Percentiles rank a stretch among this genome's conserved stretches.
phyloP scores from a whole-genome alignment of 1,284 basidiomycete species.

The Heimioporus punctisporus region DNA sequence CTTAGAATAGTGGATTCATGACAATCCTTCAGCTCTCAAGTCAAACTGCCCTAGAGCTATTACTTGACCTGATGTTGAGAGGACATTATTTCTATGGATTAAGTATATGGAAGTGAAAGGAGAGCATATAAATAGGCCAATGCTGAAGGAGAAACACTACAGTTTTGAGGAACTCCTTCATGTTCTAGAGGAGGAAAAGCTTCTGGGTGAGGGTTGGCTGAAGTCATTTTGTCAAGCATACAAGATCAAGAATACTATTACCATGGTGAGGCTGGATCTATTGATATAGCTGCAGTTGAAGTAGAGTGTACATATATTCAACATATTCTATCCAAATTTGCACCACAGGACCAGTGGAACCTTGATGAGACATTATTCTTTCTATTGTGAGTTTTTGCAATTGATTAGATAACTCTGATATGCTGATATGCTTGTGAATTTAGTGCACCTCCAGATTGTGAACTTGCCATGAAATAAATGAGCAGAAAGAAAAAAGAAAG shows the following conservation, averaged over 20 bases:
- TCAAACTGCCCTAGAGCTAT: neutral
- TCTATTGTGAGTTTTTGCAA: no score
- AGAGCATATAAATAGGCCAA: neutral
- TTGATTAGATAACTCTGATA: no score
- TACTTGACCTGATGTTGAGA: neutral
- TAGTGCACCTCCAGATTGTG: slow-evolving; percentile 18
- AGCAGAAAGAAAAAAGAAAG: slow-evolving; percentile 23
- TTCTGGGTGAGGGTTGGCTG: slow-evolving; percentile 1
- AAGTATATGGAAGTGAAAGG: neutral
- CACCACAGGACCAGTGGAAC: no score
- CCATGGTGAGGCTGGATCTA: no score
- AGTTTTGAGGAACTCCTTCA: slow-evolving; percentile 1
- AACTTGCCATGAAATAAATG: slow-evolving; percentile 21
- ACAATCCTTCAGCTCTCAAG: neutral
- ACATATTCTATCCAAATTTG: neutral
- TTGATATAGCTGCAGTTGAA: neutral
- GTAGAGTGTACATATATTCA: neutral
- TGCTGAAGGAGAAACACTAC: neutral
- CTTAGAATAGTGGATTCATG: neutral
- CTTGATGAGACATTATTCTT: no score
- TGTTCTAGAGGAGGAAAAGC: neutral
- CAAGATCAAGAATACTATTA: neutral
- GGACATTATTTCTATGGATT: neutral
- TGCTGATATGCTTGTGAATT: no score
- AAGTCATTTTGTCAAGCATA: neutral